phyloP scores from a whole-genome alignment of 192 early-diverging fungal species.

The Coemansia sp. region DNA sequence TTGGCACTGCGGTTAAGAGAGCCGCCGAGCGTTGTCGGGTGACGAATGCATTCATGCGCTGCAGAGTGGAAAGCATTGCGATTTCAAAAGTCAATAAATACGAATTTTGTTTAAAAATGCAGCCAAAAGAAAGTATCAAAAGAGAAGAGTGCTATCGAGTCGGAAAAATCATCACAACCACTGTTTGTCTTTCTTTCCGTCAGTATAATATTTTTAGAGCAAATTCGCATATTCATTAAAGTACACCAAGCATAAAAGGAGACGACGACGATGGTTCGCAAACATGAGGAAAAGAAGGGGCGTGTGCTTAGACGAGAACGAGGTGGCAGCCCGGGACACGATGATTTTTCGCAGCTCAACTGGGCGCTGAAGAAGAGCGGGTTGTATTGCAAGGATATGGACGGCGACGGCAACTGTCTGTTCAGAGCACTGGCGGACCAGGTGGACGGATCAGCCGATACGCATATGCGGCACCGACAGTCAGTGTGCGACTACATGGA shows the following conservation, averaged over 20 bases:
- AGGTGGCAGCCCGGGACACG: conserved; percentile 8
- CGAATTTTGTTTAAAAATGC: too few species aligned
- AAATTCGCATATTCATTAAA: neutral
- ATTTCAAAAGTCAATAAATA: too few species aligned
- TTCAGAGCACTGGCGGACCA: conserved; percentile 73
- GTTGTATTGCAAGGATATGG: conserved; percentile 66
- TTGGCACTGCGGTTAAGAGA: too few species aligned
- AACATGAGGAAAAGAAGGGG: conserved; percentile 1
- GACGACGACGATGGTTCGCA: neutral
- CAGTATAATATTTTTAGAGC: neutral
- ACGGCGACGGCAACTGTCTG: conserved; percentile 73
- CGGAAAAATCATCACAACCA: too few species aligned
- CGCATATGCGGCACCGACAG: conserved; percentile 57
- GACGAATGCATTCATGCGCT: too few species aligned
- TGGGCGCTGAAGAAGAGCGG: conserved; percentile 55
- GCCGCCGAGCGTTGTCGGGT: too few species aligned
- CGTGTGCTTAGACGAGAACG: conserved; percentile 2
- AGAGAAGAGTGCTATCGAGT: too few species aligned
- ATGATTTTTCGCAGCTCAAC: conserved; percentile 53
- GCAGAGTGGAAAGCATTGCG: too few species aligned
- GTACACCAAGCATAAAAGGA: neutral
- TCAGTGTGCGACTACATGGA: conserved; percentile 65
- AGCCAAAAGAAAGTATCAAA: too few species aligned
- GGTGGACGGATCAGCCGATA: conserved; percentile 58
- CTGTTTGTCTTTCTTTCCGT: neutral